A percentile compares a stretch with the other conserved stretches of the same genome.
Conservation (phyloP, 257 asterid genomes). For the Solanum commersonii region DNA sequence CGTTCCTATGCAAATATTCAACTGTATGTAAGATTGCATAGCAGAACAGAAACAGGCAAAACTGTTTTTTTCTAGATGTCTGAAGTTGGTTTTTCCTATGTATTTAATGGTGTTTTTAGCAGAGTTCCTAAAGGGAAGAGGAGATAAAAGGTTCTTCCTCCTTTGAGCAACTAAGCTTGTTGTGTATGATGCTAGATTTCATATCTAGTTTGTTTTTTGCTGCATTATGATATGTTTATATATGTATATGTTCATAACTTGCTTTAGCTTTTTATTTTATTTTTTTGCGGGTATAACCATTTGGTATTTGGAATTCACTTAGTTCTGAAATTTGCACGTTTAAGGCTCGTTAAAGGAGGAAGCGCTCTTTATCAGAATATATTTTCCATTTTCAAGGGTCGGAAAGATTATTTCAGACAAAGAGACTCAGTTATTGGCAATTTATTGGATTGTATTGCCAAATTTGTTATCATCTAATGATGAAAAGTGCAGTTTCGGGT, state of each 20-base stretch:
- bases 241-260: neutral
- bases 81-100: neutral
- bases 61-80: neutral
- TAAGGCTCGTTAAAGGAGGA: neutral
- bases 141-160: neutral
- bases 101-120: neutral
- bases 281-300: neutral
- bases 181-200: neutral
- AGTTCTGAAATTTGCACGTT: neutral
- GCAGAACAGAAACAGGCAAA: neutral
- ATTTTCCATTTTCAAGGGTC: no score
- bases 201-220: neutral
- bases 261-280: neutral
- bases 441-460: neutral
- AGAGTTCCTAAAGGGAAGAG: neutral
- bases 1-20: constrained; percentile 1
- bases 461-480: neutral
- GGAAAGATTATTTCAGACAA: no score
- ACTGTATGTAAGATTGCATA: constrained; percentile 3
- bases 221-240: neutral
- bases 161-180: neutral
- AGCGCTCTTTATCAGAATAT: neutral
- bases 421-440: neutral
- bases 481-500: neutral
- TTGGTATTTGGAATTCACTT: neutral